Base-by-base conservation (phyloP, 2,329 filamentous ascomycete species). In the Thermoascus crustaceus region DNA sequence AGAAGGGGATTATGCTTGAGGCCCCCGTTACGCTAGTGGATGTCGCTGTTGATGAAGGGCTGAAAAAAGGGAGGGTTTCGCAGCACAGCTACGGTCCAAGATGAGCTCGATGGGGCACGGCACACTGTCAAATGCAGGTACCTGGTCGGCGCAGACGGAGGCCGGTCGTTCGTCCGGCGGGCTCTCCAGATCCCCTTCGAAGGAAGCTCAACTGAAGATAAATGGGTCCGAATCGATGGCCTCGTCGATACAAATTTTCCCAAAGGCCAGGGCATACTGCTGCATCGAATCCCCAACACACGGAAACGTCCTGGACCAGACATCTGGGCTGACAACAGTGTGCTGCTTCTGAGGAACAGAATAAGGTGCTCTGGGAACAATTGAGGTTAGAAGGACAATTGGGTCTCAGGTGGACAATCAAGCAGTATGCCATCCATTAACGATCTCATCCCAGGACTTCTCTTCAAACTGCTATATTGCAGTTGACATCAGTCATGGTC, bases 71-170 rank as follows among this genome's bases (percentile, higher is more conserved):
- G 22, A n/a, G 32, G 14, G 10, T 29, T 16, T 9, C 11, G 26
- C 5, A 17, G 16, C 14, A 29, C 14, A 9, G 14, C 26, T 9
- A 29, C 26, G 2, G 18, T 29, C 21, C 13, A 17, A n/a, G 22
- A 25, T 17, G 32, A 34, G 22, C 5, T 23, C 30, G 20, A 23
- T n/a, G 14, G 24, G 2, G 4, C 17, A 10, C 20, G 18, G 18
- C 25, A 21, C 16, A 17, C 16, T 11, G 32, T 34, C 21, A 34
- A 29, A 29, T 10, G 22, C 13, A 7, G 49, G 43, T 34, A 52
- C 38, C 58, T 61, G 1, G 57, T 73, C 2, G 71, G 67, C 2
- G 68, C 68, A 2, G 71, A 74, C 26, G 71, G 71, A 1, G 64
- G 68, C 1, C 60, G 63, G 3, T 70, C 64, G 1, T 62, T 59